Evolutionary conservation across 2,329 filamentous ascomycete species (phyloP).

Genomic region (Ceratocystis albifundus): DNA sequence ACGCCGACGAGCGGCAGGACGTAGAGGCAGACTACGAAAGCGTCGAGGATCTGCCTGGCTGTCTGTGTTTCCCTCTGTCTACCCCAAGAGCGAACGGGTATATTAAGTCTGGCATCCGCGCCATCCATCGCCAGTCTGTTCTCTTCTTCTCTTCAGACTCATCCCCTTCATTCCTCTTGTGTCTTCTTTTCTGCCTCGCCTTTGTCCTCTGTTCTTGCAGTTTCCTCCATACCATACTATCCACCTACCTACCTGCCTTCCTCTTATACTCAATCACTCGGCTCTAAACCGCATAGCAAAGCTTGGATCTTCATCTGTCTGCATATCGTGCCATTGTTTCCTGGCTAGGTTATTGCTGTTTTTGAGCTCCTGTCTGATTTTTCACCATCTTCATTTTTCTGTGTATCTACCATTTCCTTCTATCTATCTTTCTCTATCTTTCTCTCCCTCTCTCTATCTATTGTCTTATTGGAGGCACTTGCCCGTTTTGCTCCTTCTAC

Average conservation of each 20-base stretch:
- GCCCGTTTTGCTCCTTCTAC: background rate
- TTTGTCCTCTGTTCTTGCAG: background rate
- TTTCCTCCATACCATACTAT: background rate
- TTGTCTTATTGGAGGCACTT: slow-evolving; percentile 7
- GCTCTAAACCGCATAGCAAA: background rate
- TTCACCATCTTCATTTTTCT: background rate
- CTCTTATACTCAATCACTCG: background rate
- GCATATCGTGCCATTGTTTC: background rate
- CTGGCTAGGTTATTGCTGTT: background rate
- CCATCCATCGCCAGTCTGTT: background rate
- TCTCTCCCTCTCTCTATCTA: background rate
- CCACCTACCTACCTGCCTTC: background rate
- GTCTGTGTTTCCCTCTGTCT: background rate
- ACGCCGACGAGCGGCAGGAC: background rate
- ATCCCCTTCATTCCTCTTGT: background rate
- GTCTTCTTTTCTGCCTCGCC: background rate
- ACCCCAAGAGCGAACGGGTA: background rate
- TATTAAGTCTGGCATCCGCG: background rate
- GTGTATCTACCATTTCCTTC: background rate
- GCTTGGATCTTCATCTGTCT: background rate
- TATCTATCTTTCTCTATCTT: no score
- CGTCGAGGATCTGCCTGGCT: slow-evolving; percentile 3
- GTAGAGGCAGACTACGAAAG: background rate
- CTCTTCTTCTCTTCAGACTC: background rate
- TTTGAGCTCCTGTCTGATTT: background rate